Evolutionary conservation across 192 early-diverging fungal genomes (phyloP).

Genomic region (Phlyctochytrium bullatum): DNA sequence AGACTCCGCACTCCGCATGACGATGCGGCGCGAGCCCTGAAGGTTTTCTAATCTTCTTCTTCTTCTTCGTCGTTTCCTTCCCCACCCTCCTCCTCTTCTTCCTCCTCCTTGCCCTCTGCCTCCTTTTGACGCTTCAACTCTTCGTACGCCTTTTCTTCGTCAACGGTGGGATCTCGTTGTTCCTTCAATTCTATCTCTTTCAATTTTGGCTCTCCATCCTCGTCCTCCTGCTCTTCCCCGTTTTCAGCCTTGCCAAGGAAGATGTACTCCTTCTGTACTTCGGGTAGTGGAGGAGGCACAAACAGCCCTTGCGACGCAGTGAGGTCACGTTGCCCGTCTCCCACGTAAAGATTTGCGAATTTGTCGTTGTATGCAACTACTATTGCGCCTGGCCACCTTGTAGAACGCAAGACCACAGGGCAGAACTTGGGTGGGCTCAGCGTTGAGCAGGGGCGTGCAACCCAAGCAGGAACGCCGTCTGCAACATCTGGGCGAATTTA

Average conservation of each 20-base stretch:
- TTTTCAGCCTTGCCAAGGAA: conserved; percentile 33
- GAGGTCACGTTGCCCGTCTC: conserved; percentile 51
- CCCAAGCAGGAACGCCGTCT: conserved; percentile 50
- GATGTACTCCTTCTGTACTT: conserved; percentile 49
- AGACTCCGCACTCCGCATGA: no score
- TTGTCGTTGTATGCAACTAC: conserved; percentile 60
- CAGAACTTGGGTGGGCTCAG: conserved; percentile 51
- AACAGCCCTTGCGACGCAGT: conserved; percentile 15
- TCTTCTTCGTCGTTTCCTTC: conserved; percentile 47
- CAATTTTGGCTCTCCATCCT: conserved; percentile 10
- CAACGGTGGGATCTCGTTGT: conserved; percentile 59
- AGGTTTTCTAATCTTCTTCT: no score
- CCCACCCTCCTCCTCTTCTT: conserved; percentile 40
- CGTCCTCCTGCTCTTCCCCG: conserved; percentile 26
- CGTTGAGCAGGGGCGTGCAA: conserved; percentile 39
- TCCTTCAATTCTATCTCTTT: conserved; percentile 35
- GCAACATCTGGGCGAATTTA: conserved; percentile 13
- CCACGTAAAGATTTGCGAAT: conserved; percentile 62
- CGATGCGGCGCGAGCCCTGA: no score
- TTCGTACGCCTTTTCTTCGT: conserved; percentile 54
- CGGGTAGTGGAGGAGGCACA: conserved; percentile 42
- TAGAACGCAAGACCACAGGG: conserved; percentile 48
- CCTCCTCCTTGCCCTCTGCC: conserved; percentile 50
- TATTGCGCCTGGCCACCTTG: conserved; percentile 58
- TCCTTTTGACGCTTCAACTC: conserved; percentile 47